Evolutionary conservation across 1,284 basidiomycete genomes (phyloP).

Genomic region (Coniferiporia weirii): DNA sequence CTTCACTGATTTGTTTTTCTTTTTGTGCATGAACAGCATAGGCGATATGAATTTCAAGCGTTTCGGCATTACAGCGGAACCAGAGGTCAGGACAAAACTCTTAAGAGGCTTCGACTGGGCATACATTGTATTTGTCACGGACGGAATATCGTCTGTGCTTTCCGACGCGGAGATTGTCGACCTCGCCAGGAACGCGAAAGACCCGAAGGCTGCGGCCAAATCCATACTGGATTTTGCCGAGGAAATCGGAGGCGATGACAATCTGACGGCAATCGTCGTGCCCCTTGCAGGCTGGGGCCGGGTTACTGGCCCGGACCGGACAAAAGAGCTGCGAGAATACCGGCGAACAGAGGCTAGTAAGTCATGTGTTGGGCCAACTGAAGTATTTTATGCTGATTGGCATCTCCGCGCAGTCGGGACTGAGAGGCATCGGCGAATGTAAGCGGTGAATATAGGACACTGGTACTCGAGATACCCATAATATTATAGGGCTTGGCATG

Average conservation of each 20-base stretch:
- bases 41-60: constrained; percentile 90
- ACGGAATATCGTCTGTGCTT: constrained; percentile 87
- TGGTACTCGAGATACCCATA: not conserved
- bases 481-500: not conserved
- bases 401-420: constrained; percentile 46
- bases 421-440: constrained; percentile 71
- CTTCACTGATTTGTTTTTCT: constrained; percentile 13
- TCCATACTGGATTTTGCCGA: constrained; percentile 86
- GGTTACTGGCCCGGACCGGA: constrained; percentile 73
- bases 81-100: constrained; percentile 81
- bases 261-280: constrained; percentile 88
- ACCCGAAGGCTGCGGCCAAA: constrained; percentile 79
- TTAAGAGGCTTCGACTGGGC: constrained; percentile 74
- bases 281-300: constrained; percentile 91
- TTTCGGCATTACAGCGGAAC: constrained; percentile 91
- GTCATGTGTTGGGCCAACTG: constrained; percentile 20
- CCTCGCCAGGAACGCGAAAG: constrained; percentile 66
- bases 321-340: constrained; percentile 78
- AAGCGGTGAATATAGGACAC: constrained; percentile 24
- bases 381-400: not conserved
- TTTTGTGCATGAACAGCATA: constrained; percentile 45
- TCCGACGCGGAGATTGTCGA: constrained; percentile 95
- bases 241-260: constrained; percentile 88
- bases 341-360: constrained; percentile 64
- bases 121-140: constrained; percentile 78